Base-by-base conservation (phyloP, 1,139 yeast genomes). In the Taphrina flavorubra region DNA sequence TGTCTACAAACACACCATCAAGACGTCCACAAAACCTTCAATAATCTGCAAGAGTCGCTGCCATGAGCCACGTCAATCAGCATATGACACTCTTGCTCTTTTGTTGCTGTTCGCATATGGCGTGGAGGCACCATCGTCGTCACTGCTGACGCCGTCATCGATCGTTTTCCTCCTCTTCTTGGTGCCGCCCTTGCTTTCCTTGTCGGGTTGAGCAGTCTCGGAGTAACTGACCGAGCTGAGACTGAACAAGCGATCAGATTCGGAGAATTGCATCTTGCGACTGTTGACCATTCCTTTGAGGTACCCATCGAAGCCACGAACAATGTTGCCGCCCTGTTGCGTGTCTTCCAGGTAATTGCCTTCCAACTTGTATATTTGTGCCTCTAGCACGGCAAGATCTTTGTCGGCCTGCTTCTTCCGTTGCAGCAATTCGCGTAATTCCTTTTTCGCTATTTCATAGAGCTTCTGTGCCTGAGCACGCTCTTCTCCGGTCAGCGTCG, bases 281-380 rank as follows among this genome's bases (percentile, higher is more conserved):
- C 60, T 73, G 49, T 66, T 55, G 36, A 76, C 74, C 20, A 74
- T 71, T 39, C 76, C 74, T 75, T 89, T 90, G 67, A 87, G 82
- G 76, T 90, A 89, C 74, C 86, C 88, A 70, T 92, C 97, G 76
- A 92, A 92, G 0, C 98, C 98, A 73, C 88, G 88, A 44, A 92
- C 89, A 44, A 94, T 88, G 76, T 91, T 91, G 0, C 97, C 97
- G 69, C 86, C 85, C 40, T 71, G 71, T 10, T 83, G 79, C 59
- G 87, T 82, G 70, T 89, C 92, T 66, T 87, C 85, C 68, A 94
- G 85, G 76, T 94, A 92, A 40, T 85, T 85, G 6, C 89, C 86
- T 77, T 94, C 98, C 72, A 86, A 86, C 69, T 87, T 88, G 79
- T 87, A 92, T n/a, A 94, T 88, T 69, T 85, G 84, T 72, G 91